phyloP scores from a whole-genome alignment of 805 yeast genomes.

The Teunomyces tritomae region DNA sequence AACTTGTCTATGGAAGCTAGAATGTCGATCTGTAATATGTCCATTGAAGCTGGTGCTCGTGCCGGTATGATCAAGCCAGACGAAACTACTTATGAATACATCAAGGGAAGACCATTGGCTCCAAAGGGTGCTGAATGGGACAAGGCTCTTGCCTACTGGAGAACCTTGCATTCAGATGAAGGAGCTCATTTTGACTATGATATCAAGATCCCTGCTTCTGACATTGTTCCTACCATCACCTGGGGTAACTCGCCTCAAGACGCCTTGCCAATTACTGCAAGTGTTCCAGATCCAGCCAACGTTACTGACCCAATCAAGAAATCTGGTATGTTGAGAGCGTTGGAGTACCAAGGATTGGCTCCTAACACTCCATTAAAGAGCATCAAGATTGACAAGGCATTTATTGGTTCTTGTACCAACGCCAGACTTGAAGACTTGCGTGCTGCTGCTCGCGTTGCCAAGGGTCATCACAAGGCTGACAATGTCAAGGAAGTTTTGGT shows the following conservation, averaged over 20 bases:
- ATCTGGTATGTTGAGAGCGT: conserved; percentile 87
- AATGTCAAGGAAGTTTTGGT: conserved; percentile 80
- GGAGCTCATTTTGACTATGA: conserved; percentile 89
- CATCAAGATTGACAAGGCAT: conserved; percentile 86
- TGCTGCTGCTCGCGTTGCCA: conserved; percentile 90
- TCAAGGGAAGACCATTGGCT: conserved; percentile 91
- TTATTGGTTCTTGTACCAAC: conserved; percentile 97
- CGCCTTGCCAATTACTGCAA: conserved; percentile 89
- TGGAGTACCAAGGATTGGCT: conserved; percentile 84
- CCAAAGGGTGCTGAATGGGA: conserved; percentile 96
- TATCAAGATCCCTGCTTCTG: conserved; percentile 74
- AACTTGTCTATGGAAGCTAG: conserved; percentile 93
- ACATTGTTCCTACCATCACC: conserved; percentile 92
- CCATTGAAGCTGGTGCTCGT: conserved; percentile 98
- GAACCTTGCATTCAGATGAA: conserved; percentile 78
- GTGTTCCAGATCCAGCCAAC: conserved; percentile 85
- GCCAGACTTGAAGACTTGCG: conserved; percentile 96
- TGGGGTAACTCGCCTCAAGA: conserved; percentile 99
- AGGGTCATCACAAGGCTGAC: conserved; percentile 83
- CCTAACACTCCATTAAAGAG: conserved; percentile 78
- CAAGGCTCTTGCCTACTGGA: conserved; percentile 91
- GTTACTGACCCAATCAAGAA: conserved; percentile 70
- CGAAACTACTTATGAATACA: conserved; percentile 79
- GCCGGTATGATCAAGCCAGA: conserved; percentile 99
- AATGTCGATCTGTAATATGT: conserved; percentile 99